phyloP scores from a whole-genome alignment of 768 basidiomycete species.

The Lactifluus rugatus region DNA sequence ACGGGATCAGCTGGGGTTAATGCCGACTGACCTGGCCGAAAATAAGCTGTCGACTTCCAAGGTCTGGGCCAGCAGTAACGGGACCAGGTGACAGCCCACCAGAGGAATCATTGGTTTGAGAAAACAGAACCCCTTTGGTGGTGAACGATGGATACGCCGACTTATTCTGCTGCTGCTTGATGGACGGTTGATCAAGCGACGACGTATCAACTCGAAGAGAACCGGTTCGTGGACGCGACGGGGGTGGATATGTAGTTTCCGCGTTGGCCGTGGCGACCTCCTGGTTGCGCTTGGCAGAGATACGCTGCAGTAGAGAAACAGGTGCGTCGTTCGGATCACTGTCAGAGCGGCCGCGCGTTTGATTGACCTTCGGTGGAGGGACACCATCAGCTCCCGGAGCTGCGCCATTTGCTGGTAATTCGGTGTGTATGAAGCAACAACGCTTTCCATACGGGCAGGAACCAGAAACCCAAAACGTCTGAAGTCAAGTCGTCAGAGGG shows the following conservation, averaged over 20 bases:
- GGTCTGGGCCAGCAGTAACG: conserved; percentile 76
- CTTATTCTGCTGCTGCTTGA: conserved; percentile 67
- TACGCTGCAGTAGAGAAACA: conserved; percentile 67
- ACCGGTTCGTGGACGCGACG: conserved; percentile 51
- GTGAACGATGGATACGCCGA: conserved; percentile 66
- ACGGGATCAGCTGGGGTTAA: neutral
- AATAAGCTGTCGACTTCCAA: conserved; percentile 72
- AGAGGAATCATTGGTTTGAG: conserved; percentile 48
- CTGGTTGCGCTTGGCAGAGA: conserved; percentile 56
- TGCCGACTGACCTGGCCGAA: conserved; percentile 48
- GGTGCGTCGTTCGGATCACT: conserved; percentile 69
- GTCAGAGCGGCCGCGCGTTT: conserved; percentile 57
- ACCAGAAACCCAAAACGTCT: conserved; percentile 93
- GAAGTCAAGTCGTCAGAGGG: conserved; percentile 15
- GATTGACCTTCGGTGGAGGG: conserved; percentile 40
- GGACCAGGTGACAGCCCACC: conserved; percentile 66
- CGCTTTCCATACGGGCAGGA: conserved; percentile 89
- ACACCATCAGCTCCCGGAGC: conserved; percentile 44
- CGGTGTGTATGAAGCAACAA: conserved; percentile 92
- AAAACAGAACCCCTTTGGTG: conserved; percentile 42
- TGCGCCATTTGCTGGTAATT: conserved; percentile 56
- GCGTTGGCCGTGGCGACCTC: conserved; percentile 31
- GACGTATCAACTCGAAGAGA: conserved; percentile 69
- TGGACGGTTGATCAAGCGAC: conserved; percentile 40
- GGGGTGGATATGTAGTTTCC: conserved; percentile 39